These are phyloP conservation scores for Neonectria faginata DNA, from an alignment of 2,329 filamentous ascomycete species.

Conservation along the genomic window DNA sequence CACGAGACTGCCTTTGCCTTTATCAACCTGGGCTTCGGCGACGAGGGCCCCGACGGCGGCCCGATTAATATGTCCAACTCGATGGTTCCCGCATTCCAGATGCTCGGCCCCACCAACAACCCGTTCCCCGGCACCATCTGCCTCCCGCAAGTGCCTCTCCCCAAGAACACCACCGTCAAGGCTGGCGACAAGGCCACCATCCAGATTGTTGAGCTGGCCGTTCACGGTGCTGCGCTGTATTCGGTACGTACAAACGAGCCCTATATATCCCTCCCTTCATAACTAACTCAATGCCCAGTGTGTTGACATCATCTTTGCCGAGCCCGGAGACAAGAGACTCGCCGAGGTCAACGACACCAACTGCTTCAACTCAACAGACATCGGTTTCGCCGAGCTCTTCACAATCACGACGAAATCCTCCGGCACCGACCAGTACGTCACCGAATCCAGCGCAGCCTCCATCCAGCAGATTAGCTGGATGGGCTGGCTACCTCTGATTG, in stretches of 20 bases:
- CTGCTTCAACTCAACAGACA: slow-evolving; percentile 87
- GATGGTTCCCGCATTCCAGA: slow-evolving; percentile 84
- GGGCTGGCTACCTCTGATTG: slow-evolving; percentile 57
- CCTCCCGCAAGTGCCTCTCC: slow-evolving; percentile 88
- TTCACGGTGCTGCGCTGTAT: slow-evolving; percentile 86
- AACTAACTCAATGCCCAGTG: slow-evolving; percentile 67
- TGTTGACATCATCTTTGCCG: slow-evolving; percentile 92
- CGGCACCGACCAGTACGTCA: slow-evolving; percentile 49
- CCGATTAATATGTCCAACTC: slow-evolving; percentile 88
- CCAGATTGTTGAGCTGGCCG: slow-evolving; percentile 84
- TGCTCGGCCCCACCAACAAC: slow-evolving; percentile 82
- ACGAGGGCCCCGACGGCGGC: slow-evolving; percentile 69
- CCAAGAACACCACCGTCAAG: slow-evolving; percentile 75
- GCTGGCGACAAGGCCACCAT: slow-evolving; percentile 92
- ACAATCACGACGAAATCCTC: slow-evolving; percentile 66
- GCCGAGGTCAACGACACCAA: slow-evolving; percentile 81
- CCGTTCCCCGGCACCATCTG: slow-evolving; percentile 92
- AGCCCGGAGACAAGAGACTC: slow-evolving; percentile 75
- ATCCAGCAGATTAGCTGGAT: slow-evolving; percentile 44
- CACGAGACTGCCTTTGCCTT: slow-evolving; percentile 86
- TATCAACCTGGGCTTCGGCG: slow-evolving; percentile 90
- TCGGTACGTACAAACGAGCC: slow-evolving; percentile 66
- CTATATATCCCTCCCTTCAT: too few species aligned
- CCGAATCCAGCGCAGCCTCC: slow-evolving; percentile 44
- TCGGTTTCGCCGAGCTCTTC: slow-evolving; percentile 83